phyloP scores from a whole-genome alignment of 176 grass and related monocot species.

The Zoysia pacifica region DNA sequence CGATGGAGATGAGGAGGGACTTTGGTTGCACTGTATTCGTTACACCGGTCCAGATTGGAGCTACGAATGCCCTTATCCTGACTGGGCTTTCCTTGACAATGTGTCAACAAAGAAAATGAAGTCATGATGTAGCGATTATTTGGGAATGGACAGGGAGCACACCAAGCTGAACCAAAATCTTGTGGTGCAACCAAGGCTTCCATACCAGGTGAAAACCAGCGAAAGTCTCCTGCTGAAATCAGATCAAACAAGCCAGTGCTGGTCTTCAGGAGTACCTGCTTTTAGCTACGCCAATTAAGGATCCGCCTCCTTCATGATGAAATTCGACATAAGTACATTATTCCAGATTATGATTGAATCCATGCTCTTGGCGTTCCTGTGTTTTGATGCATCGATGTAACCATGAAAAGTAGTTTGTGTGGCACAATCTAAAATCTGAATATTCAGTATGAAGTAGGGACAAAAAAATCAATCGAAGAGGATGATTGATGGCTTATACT shows the following conservation, averaged over 20 bases:
- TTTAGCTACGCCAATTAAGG: background rate
- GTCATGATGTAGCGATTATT: slow-evolving; percentile 28
- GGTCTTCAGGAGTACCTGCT: background rate
- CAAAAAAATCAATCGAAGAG: too few relatives aligned
- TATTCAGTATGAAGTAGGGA: too few relatives aligned
- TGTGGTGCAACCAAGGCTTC: background rate
- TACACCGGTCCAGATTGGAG: slow-evolving; percentile 93
- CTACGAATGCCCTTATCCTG: slow-evolving; percentile 83
- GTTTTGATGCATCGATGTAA: background rate
- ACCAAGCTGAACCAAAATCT: background rate
- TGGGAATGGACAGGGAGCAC: background rate
- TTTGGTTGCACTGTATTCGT: slow-evolving; percentile 81
- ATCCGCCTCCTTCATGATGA: background rate
- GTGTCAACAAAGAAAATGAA: slow-evolving; percentile 42
- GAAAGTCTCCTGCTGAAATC: background rate
- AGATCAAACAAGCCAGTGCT: background rate
- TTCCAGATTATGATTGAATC: background rate
- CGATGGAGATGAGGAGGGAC: slow-evolving; percentile 68
- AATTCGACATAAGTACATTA: background rate
- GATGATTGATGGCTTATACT: background rate
- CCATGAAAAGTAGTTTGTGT: background rate
- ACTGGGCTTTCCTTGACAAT: slow-evolving; percentile 59
- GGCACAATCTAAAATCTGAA: background rate
- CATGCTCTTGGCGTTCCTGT: background rate
- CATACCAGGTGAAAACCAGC: background rate